A percentile compares a stretch with the other conserved stretches of the same genome.
Conservation (phyloP, 306 rosid genomes). For the Trifolium subterraneum region DNA sequence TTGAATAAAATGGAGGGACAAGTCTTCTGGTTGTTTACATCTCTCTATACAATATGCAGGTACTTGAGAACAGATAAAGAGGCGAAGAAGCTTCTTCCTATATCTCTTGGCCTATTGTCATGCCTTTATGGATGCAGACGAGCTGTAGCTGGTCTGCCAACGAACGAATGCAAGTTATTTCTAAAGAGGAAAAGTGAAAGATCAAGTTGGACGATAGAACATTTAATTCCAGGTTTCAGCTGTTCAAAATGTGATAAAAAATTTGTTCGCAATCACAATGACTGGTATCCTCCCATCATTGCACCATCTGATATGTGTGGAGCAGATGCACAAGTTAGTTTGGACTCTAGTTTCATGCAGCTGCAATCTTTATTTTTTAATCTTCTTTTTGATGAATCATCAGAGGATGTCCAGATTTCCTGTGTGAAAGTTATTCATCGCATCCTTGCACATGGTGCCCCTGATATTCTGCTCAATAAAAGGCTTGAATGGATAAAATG, state of each 20-base stretch:
- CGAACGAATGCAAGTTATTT: slow-evolving; percentile 63
- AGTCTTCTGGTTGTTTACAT: slow-evolving; percentile 39
- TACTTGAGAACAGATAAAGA: slow-evolving; percentile 58
- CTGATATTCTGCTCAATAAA: slow-evolving; percentile 53
- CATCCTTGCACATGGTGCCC: slow-evolving; percentile 68
- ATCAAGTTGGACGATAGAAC: slow-evolving; percentile 57
- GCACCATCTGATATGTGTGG: slow-evolving; percentile 44
- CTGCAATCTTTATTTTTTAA: slow-evolving; percentile 68
- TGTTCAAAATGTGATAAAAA: slow-evolving; percentile 84
- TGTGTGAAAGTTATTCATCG: slow-evolving; percentile 72
- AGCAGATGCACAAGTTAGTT: slow-evolving; percentile 47
- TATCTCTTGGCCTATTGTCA: slow-evolving; percentile 80
- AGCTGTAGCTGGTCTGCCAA: slow-evolving; percentile 43
- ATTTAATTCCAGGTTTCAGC: slow-evolving; percentile 76
- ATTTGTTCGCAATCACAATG: slow-evolving; percentile 42
- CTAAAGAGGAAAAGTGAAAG: slow-evolving; percentile 51
- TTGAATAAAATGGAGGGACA: slow-evolving; percentile 29
- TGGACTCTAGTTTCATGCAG: slow-evolving; percentile 58
- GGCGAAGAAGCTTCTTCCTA: slow-evolving; percentile 67
- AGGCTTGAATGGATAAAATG: slow-evolving; percentile 72
- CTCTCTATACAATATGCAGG: slow-evolving; percentile 55
- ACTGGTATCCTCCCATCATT: slow-evolving; percentile 48
- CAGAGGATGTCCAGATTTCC: slow-evolving; percentile 85
- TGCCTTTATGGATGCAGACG: slow-evolving; percentile 83
- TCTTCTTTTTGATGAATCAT: slow-evolving; percentile 78